Percentiles rank a stretch among this genome's conserved stretches.
Conservation (phyloP, 148 eudicot genomes). For the Heliamphora exappendiculata region DNA sequence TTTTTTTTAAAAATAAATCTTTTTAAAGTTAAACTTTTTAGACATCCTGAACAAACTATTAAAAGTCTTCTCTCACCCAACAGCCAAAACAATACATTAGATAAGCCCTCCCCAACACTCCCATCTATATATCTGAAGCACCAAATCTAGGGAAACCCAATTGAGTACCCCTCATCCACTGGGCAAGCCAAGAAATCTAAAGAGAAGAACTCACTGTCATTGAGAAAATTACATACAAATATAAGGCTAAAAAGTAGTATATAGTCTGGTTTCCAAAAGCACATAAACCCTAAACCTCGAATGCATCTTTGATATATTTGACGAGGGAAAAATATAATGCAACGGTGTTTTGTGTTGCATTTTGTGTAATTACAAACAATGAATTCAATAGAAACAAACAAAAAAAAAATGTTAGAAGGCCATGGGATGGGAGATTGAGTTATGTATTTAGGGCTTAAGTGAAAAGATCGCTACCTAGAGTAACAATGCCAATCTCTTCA, state of each 20-base stretch:
- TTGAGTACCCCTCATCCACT: too few species aligned
- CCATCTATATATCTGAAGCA: too few species aligned
- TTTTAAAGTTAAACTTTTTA: too few species aligned
- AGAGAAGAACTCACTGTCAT: too few species aligned
- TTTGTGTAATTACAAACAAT: neutral
- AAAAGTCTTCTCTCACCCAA: too few species aligned
- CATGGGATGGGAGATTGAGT: neutral
- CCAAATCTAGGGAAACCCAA: too few species aligned
- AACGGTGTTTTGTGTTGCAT: neutral
- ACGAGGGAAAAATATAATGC: neutral
- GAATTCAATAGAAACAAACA: neutral
- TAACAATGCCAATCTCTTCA: slow-evolving; percentile 13
- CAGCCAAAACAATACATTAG: too few species aligned
- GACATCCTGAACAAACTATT: too few species aligned
- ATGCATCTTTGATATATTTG: neutral
- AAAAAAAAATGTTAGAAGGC: neutral
- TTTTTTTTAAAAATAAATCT: too few species aligned
- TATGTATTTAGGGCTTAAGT: neutral
- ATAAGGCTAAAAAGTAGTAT: neutral
- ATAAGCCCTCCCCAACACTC: too few species aligned
- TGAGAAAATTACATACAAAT: neutral
- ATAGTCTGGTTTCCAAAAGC: neutral
- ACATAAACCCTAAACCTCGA: neutral
- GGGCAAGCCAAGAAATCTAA: too few species aligned
- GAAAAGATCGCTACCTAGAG: slow-evolving; percentile 19